Evolutionary conservation across 2,329 filamentous ascomycete species (phyloP), one percentile per base, ranked within the genome.

Genomic region (Colletotrichum somersetense): DNA sequence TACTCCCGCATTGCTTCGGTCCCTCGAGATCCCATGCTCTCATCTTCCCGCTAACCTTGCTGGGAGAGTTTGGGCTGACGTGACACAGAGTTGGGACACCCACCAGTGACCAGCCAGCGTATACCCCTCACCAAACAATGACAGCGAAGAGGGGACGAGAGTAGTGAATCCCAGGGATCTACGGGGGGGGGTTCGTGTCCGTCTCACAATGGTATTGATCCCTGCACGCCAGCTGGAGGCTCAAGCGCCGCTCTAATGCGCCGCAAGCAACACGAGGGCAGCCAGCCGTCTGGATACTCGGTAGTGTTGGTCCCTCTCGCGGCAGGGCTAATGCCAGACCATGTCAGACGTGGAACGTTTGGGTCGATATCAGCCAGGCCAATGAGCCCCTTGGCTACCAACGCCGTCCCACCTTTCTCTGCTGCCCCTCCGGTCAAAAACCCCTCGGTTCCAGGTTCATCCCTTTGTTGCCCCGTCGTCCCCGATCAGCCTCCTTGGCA

Each of bases 171-270:
- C 40, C 59, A 69, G 59, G 59, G 66, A 69, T 69, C 53, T 64
- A 48, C 59, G 61, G 69, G 69, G 69, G 69, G 66, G 59, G 30
- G 30, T 30, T 42, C 66, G 46, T 30, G 23, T 23, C 59, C 66
- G 69, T 72, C 69, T 72, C 69, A 69, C 69, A 72, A 64, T 69
- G 53, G 66, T 59, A 64, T 72, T 65, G 66, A 69, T 72, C 69
- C 66, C 66, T 72, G 69, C 59, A 72, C 66, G 66, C 66, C 69
- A 72, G 59, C 30, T 55, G 59, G 66, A 69, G 69, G 69, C 69
- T 72, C 66, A 69, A 72, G 66, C 69, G 69, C 69, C 33, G 59
- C 59, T 52, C 59, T 33, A 44, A 12, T 52, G 59, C 26, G 4
- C 30, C 30, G 30, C 2, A 30, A 5, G 30, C 30, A 12, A 5